Evolutionary conservation across 345 rosid genomes (phyloP), one percentile per base, ranked within the genome.

Genomic region (Pseudoturritis turrita): DNA sequence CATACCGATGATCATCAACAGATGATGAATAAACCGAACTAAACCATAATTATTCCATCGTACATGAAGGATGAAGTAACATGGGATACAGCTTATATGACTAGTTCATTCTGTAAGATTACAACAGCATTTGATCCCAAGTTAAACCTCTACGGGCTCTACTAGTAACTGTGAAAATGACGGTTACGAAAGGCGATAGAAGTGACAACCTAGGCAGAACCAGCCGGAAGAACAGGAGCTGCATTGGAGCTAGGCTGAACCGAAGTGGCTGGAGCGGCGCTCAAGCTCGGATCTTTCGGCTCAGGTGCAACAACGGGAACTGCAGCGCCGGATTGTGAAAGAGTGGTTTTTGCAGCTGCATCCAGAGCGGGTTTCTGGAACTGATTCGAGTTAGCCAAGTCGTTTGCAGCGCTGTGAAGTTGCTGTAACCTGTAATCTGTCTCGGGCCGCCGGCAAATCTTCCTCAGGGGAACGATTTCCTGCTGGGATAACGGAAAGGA

Each of bases 401-500:
- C 87, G 63, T 78, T 83, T 63, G 80, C 36, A 14, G 88, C 86
- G 7, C 45, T 71, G 71, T 96, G 90, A 72, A 96, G 98, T 81
- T 96, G 99, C 47, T 90, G 99, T 80, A 96, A 81, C 83, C 99
- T 87, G 83, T 90, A 92, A 79, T 96, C 98, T 23, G 99, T 96
- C 81, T 92, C 99, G 5, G 99, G 96, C 79, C 99, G 86, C 37
- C 99, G 87, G 63, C 99, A 96, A 56, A 96, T 75, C 82, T 96
- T 96, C 72, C 95, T 86, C 65, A 96, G 74, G 10, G 98, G 98
- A 82, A 96, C 99, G 55, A 96, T 90, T 83, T 96, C 99, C 99
- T 96, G 92, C 54, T 62, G 57, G 63, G 65, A 45, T 55, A 47
- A 70, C 12, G 37, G 66, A 41, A 77, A 76, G 56, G 5, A 71